A percentile compares a stretch with the other conserved stretches of the same genome.
Evolutionary conservation across 2,329 filamentous ascomycete species (phyloP).

Genomic region (Didymosphaeria variabile): DNA sequence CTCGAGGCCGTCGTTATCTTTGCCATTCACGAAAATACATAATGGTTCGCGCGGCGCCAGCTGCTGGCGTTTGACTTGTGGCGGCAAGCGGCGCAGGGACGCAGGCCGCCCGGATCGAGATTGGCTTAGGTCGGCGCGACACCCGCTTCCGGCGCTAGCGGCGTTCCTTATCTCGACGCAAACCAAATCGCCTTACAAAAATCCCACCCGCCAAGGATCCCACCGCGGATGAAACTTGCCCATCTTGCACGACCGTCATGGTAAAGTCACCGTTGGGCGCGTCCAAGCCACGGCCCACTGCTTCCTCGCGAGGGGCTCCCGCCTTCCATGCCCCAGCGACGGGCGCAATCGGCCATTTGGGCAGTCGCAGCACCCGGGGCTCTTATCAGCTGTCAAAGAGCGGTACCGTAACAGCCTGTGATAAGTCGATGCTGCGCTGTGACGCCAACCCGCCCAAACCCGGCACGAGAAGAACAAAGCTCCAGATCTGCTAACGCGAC

Average conservation of each 20-base stretch:
- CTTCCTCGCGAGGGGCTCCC: slow-evolving; percentile 23
- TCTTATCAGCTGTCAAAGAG: slow-evolving; percentile 15
- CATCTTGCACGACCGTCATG: background rate
- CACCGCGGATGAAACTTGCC: slow-evolving; percentile 34
- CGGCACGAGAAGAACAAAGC: slow-evolving; percentile 45
- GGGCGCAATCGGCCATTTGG: slow-evolving; percentile 2
- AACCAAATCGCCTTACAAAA: slow-evolving; percentile 26
- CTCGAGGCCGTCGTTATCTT: slow-evolving; percentile 17
- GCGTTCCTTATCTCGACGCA: slow-evolving; percentile 25
- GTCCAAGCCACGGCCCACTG: slow-evolving; percentile 7
- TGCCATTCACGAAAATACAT: slow-evolving; percentile 17
- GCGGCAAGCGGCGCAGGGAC: slow-evolving; percentile 1
- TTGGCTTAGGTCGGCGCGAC: slow-evolving; percentile 3
- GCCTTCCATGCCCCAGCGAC: background rate
- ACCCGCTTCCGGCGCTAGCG: slow-evolving; percentile 1
- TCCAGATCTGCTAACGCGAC: slow-evolving; percentile 43
- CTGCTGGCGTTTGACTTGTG: background rate
- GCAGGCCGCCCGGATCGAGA: background rate
- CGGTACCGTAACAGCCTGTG: slow-evolving; percentile 18
- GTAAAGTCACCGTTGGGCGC: slow-evolving; percentile 6
- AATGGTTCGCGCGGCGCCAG: slow-evolving; percentile 16
- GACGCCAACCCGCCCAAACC: slow-evolving; percentile 37
- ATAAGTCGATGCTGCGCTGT: slow-evolving; percentile 33
- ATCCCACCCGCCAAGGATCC: slow-evolving; percentile 43
- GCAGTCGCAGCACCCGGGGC: background rate